Base-by-base conservation (phyloP, 306 rosid species). In the Trifolium dubium region DNA sequence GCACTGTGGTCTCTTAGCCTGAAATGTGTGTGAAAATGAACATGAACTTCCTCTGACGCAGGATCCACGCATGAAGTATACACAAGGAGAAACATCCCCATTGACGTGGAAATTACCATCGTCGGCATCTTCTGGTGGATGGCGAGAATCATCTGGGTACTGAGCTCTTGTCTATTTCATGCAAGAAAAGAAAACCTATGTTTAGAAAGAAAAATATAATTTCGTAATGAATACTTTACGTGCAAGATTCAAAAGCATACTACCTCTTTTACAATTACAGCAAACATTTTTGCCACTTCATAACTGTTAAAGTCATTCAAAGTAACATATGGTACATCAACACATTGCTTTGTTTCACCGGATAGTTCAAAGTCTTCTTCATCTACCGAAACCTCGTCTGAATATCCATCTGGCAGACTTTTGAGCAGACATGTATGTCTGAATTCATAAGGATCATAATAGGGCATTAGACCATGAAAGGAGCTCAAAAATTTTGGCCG, bases 261-360 rank as follows among this genome's bases (percentile, higher is more conserved):
- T 78, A 92, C 98, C 96, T 92, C 91, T 83, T 86, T 90, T 51
- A 88, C 77, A 72, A 83, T 78, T 69, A 70, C 67, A 67, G 81
- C 86, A 41, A 92, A 88, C 60, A 72, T 82, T 67, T 74, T 71
- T 43, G 88, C 92, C 80, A 90, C 92, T 39, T 80, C 80, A 56
- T 66, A 72, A 64, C 76, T 75, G 65, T 50, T 84, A 46, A 84
- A 77, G 77, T 83, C 40, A 68, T 61, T 34, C n/a, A 86, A 78
- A 83, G 82, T 70, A 78, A 90, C 96, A 84, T 78, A 90, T 29
- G 98, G 98, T 60, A 63, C 75, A 43, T 83, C 78, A 71, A 70
- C 10, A 46, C 98, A 92, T 79, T 81, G 79, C 44, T 58, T 86
- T 82, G 85, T 71, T 84, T 81, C 85, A 78, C 41, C 53, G 23